Conservation (phyloP, 768 basidiomycete genomes). For the Collybia sordida region DNA sequence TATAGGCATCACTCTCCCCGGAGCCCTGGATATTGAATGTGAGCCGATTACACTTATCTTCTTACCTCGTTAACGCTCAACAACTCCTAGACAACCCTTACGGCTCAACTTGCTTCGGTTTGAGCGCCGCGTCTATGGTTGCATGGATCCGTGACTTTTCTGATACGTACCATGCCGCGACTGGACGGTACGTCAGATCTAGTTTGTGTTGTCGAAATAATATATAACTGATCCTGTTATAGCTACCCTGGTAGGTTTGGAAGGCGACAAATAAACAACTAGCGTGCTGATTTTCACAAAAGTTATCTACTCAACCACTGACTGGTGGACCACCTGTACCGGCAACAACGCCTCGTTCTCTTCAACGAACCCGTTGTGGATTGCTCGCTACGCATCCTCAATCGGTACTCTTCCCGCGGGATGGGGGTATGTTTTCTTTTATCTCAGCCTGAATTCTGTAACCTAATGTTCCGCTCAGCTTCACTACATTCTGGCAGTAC, state of each 20-base stretch:
- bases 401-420: slow-evolving; percentile 60
- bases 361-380: slow-evolving; percentile 56
- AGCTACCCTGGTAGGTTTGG: slow-evolving; percentile 40
- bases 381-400: slow-evolving; percentile 50
- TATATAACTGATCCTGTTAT: neutral
- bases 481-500: slow-evolving; percentile 61
- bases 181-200: slow-evolving; percentile 37
- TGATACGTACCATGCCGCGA: slow-evolving; percentile 49
- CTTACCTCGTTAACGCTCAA: neutral
- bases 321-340: slow-evolving; percentile 71
- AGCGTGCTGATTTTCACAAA: neutral
- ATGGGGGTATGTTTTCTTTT: slow-evolving; percentile 37
- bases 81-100: slow-evolving; percentile 44
- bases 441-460: neutral
- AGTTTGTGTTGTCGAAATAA: neutral
- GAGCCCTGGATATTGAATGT: slow-evolving; percentile 66
- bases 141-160: slow-evolving; percentile 64
- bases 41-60: no score
- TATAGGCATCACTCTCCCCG: slow-evolving; percentile 52
- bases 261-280: neutral
- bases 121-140: slow-evolving; percentile 56
- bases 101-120: slow-evolving; percentile 53
- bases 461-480: slow-evolving; percentile 26
- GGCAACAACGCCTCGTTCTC: slow-evolving; percentile 54
- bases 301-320: slow-evolving; percentile 64